Evolutionary conservation across 2,329 filamentous ascomycete genomes (phyloP).

Genomic region (Ophiostoma pallidulum): DNA sequence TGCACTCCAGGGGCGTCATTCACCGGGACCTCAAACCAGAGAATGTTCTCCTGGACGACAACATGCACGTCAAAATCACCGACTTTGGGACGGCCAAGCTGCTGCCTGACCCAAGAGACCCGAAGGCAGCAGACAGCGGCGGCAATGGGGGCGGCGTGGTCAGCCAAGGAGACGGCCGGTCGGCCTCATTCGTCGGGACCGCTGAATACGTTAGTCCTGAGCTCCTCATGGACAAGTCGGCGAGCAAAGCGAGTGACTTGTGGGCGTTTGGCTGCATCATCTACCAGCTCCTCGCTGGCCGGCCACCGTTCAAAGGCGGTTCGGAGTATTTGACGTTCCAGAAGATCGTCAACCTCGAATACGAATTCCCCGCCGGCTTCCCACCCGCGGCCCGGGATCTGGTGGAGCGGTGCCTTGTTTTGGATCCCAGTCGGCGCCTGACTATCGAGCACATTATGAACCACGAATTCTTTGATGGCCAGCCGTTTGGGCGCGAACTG

Average conservation of each 20-base stretch:
- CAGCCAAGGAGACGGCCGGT: constrained; percentile 54
- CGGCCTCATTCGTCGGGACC: constrained; percentile 92
- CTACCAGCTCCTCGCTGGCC: constrained; percentile 89
- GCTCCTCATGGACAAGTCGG: constrained; percentile 90
- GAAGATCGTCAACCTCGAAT: constrained; percentile 91
- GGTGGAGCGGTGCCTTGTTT: constrained; percentile 78
- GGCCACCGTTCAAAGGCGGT: constrained; percentile 89
- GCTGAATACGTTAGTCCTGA: constrained; percentile 98
- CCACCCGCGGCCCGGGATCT: constrained; percentile 78
- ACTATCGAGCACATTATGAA: constrained; percentile 96
- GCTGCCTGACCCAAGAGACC: constrained; percentile 50
- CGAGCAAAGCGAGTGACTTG: constrained; percentile 92
- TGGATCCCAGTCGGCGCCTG: constrained; percentile 75
- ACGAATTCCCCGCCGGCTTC: constrained; percentile 85
- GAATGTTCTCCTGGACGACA: constrained; percentile 87
- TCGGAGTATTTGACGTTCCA: constrained; percentile 98
- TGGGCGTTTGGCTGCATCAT: constrained; percentile 99
- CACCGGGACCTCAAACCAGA: constrained; percentile 95
- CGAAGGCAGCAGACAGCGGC: constrained; percentile 32
- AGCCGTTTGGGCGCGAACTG: constrained; percentile 70
- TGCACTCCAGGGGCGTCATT: constrained; percentile 93
- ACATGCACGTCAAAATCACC: constrained; percentile 98
- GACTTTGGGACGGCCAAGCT: constrained; percentile 99
- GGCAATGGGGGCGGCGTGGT: not conserved
- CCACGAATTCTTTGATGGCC: constrained; percentile 87